Evolutionary conservation across 208 protist genomes (phyloP), one percentile per base, ranked within the genome.

Genomic region (Crithidia sp.): DNA sequence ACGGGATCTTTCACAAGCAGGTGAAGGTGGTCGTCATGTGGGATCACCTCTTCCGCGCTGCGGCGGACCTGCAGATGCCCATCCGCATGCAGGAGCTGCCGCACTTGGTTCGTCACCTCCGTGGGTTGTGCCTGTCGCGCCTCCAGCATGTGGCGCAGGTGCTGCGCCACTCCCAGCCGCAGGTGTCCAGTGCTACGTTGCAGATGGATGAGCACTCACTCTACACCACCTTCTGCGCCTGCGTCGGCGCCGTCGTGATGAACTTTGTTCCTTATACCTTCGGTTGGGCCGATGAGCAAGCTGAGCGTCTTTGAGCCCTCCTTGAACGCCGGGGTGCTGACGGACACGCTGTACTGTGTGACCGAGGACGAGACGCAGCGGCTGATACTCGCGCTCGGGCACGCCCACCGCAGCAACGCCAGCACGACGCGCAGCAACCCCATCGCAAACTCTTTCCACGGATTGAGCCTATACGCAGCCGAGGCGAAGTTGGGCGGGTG

Each of bases 21-120:
- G 71, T 88, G 28, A 70, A 77, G 41, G 88, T 95, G 2, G 73
- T 81, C 39, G 75, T 95, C 59, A 82, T 84, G 63, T 95, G 91
- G 91, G 81, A 77, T 49, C 82, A 72, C 55, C 77, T 95, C 44
- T 85, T 84, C 69, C 47, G 68, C 58, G 71, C 70, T 7, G 65
- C 91, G 8, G 67, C 73, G 17, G 36, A 36, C 37, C 50, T 82
- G 36, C 44, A 49, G 12, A 69, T 53, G 8, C 43, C 52, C 2
- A 62, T 85, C 16, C 44, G 71, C 45, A 37, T 81, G 43, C 65
- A 80, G 37, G 83, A 86, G 16, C 74, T 92, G 16, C 76, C 72
- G 39, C 71, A 81, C 16, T 69, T 95, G 45, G 78, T 95, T 49
- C 65, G 71, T 40, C 65, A 74, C 41, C 70, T 90, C 8, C 81